Evolutionary conservation across 2,329 filamentous ascomycete genomes (phyloP), one percentile per base, ranked within the genome.

Genomic region (Leptosphaerulina australis): DNA sequence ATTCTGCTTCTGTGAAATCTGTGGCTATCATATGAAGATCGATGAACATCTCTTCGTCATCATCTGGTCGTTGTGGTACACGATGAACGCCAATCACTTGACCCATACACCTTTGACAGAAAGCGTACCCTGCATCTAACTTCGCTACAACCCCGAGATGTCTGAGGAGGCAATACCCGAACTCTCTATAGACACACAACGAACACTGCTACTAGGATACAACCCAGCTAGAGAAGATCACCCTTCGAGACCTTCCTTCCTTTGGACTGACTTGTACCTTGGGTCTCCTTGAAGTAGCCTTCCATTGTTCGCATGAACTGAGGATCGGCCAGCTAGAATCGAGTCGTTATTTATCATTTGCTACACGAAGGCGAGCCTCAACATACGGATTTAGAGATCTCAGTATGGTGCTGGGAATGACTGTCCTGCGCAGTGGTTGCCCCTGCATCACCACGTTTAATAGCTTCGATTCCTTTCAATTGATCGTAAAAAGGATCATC

Each of bases 231-330:
- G 9, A 29, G 20, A n/a, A 36, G 24, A 18, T 51, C 41, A 9
- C 37, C 24, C 20, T 51, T 34, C 2, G 30, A 31, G 2, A 14
- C 25, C 40, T 45, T 45, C 25, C 30, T 41, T 15, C 36, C 37
- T 12, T 41, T 29, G 7, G 20, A 12, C 18, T 28, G 30, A 33
- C 30, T 20, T 15, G 26, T 22, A 24, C 44, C 44, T 18, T 50
- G 47, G 3, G 48, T 43, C 28, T 53, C 50, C 9, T 33, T 38
- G 33, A 53, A 29, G 15, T 53, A 53, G 12, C 37, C 44, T 17
- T 48, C 50, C 38, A 53, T 43, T 3, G 50, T 44, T 12, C 50
- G 44, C 33, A 47, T 47, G 8, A 53, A 28, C 21, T 43, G 15
- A 5, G 37, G 14, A 8, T 52, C 43, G 5, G 40, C 37, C 3